phyloP scores from a whole-genome alignment of 2,329 filamentous ascomycete genomes.

The Tolypocladium sp. region DNA sequence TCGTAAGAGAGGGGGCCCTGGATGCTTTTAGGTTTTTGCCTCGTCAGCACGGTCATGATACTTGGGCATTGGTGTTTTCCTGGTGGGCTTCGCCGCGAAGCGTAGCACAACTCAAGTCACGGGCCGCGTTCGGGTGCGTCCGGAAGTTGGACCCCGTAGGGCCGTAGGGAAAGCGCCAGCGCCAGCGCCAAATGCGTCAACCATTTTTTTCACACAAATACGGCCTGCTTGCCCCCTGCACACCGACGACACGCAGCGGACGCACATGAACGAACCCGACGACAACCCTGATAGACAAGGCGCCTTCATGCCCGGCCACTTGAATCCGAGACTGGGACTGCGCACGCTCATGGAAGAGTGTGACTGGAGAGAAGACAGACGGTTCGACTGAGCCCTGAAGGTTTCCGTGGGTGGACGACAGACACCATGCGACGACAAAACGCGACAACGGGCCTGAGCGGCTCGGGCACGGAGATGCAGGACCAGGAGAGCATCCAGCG shows the following conservation, averaged over 20 bases:
- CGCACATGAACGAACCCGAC: neutral
- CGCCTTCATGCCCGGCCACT: neutral
- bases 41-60: neutral
- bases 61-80: neutral
- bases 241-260: neutral
- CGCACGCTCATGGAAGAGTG: neutral
- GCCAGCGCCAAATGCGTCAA: neutral
- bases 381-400: neutral
- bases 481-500: neutral
- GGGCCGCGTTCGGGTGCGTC: neutral
- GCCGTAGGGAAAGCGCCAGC: neutral
- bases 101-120: neutral
- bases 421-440: neutral
- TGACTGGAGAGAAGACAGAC: neutral
- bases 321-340: neutral
- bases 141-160: neutral
- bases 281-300: neutral
- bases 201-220: neutral
- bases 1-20: neutral
- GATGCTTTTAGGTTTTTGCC: neutral
- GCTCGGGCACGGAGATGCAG: neutral
- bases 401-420: neutral
- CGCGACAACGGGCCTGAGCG: neutral
- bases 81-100: neutral
- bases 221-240: neutral